Evolutionary conservation across 768 basidiomycete species (phyloP), one percentile per base, ranked within the genome.

Genomic region (Paxillus involutus): DNA sequence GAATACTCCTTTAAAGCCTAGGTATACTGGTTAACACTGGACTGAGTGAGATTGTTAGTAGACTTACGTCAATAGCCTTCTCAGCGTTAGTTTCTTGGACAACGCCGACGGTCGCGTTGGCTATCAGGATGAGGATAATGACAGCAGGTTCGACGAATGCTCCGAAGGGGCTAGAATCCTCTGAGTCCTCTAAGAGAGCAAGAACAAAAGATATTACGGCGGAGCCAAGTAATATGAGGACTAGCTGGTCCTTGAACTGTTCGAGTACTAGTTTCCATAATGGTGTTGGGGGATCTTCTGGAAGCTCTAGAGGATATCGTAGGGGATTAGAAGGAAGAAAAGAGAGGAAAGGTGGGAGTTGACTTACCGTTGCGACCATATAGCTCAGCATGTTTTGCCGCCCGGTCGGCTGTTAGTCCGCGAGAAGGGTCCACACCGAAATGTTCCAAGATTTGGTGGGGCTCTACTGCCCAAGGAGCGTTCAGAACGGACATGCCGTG

Each of bases 231-330:
- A 99, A 82, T 66, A 99, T 98, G 58, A 99, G 86, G 40, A 99
- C 96, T 29, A 99, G 84, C 72, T 97, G 94, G 74, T 99, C 96
- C 78, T 98, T 89, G 80, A 99, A 99, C 74, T 99, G 96, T 61
- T 97, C 94, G n/a, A 99, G 80, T 55, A 99, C 88, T 56, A 98
- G 85, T 66, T 92, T 82, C 92, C 94, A 94, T 32, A 98, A 67
- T 4, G 95, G 91, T 4, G 96, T 97, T 3, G 91, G 75, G 0
- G 91, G 88, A 10, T 95, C 92, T 65, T 97, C 94, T 11, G 96
- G 95, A 7, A 99, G 79, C 66, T 91, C 96, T 98, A 69, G 13
- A 46, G 40, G 46, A 21, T 21, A 29, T 13, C n/a, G 33, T 11
- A 16, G 35, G 13, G 17, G 26, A 33, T 32, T 17, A 6, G 36